Evolutionary conservation across 225 moss, liverwort and hornwort species (phyloP).

Genomic region (Thuidium tamariscinum): DNA sequence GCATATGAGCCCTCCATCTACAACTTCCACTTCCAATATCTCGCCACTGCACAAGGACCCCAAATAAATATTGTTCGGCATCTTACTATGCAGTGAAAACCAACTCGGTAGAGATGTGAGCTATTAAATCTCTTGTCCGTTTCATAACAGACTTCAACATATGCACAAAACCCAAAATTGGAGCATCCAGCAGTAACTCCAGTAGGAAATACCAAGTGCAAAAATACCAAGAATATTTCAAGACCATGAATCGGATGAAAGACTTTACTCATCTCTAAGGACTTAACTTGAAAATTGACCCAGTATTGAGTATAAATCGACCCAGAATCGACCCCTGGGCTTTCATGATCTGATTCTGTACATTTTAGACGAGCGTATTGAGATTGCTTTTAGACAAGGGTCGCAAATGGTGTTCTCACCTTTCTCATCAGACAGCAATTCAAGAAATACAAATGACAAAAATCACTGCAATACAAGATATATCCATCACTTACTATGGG

Average conservation of each 20-base stretch:
- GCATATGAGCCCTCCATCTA: constrained; percentile 96
- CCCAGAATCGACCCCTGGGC: background rate
- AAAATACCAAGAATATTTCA: background rate
- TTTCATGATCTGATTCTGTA: background rate
- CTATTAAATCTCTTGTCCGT: no score
- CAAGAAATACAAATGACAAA: background rate
- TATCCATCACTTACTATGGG: constrained; percentile 65
- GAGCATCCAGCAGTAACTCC: background rate
- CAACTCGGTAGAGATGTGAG: background rate
- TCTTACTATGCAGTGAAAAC: background rate
- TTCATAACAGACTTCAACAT: background rate
- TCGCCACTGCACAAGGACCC: constrained; percentile 57
- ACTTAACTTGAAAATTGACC: background rate
- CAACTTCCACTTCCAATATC: constrained; percentile 74
- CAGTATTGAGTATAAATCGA: background rate
- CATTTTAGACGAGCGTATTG: background rate
- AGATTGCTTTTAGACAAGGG: background rate
- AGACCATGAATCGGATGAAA: background rate
- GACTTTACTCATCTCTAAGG: background rate
- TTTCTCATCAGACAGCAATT: background rate
- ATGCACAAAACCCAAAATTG: background rate
- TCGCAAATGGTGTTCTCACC: background rate
- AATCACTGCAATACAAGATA: background rate
- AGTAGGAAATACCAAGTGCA: background rate
- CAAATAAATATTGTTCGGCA: background rate